Conservation (phyloP, 345 rosid genomes). For the Gossypium bickii region DNA sequence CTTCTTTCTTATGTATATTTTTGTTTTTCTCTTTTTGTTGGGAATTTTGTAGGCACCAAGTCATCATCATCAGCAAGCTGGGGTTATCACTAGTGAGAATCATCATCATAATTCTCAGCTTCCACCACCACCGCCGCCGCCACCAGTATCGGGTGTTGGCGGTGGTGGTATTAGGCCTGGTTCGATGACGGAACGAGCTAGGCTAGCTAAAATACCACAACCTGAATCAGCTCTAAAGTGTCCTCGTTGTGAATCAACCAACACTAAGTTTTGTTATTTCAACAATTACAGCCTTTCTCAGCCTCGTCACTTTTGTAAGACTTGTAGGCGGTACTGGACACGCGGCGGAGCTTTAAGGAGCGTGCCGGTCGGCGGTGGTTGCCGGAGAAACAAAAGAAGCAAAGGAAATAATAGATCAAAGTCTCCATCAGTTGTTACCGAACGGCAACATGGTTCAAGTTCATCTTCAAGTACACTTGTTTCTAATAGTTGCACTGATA, state of each 20-base stretch:
- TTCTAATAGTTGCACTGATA: slow-evolving; percentile 30
- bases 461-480: slow-evolving; percentile 27
- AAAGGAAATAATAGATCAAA: slow-evolving; percentile 54
- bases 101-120: slow-evolving; percentile 21
- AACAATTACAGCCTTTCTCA: slow-evolving; percentile 72
- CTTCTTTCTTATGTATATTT: neutral
- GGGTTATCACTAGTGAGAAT: slow-evolving; percentile 12
- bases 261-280: slow-evolving; percentile 75
- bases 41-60: slow-evolving; percentile 33
- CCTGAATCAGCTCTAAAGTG: slow-evolving; percentile 57
- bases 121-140: slow-evolving; percentile 35
- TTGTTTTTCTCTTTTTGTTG: slow-evolving; percentile 11
- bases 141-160: slow-evolving; percentile 29
- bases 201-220: slow-evolving; percentile 48
- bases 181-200: slow-evolving; percentile 56
- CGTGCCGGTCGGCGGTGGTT: slow-evolving; percentile 75
- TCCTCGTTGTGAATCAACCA: slow-evolving; percentile 65
- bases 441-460: slow-evolving; percentile 24
- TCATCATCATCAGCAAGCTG: slow-evolving; percentile 43
- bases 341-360: slow-evolving; percentile 69
- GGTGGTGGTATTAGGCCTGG: slow-evolving; percentile 36
- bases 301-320: slow-evolving; percentile 78
- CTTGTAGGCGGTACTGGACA: slow-evolving; percentile 76
- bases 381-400: slow-evolving; percentile 54
- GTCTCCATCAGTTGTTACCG: slow-evolving; percentile 27